Evolutionary conservation across 768 basidiomycete species (phyloP).

Genomic region (Candolleomyces efflorescens): DNA sequence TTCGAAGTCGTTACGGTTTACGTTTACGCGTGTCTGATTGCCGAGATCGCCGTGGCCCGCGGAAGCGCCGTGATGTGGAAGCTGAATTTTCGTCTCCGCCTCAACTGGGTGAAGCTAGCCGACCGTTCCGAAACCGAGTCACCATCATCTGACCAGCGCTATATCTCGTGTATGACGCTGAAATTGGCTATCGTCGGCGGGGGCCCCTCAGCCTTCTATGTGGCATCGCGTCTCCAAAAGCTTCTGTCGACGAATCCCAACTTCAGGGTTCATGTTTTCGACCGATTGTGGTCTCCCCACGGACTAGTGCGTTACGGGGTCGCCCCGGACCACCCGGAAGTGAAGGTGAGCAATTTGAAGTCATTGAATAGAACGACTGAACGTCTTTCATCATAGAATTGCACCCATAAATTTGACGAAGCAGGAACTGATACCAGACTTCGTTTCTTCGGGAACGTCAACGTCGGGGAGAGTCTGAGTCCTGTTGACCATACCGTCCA

Average conservation of each 20-base stretch:
- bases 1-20: no score
- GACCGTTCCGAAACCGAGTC: no score
- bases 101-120: no score
- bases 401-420: constrained; percentile 90
- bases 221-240: constrained; percentile 80
- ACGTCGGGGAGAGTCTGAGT: constrained; percentile 37
- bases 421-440: constrained; percentile 78
- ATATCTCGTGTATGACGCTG: constrained; percentile 25
- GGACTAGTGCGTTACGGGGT: constrained; percentile 95
- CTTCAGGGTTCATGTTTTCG: constrained; percentile 81
- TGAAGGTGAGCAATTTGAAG: constrained; percentile 56
- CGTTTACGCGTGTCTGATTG: no score
- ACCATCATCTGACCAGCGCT: background rate
- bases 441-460: constrained; percentile 89
- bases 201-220: constrained; percentile 96
- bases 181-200: constrained; percentile 92
- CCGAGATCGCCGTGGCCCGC: no score
- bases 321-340: constrained; percentile 97
- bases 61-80: no score
- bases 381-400: constrained; percentile 57
- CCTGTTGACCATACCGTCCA: constrained; percentile 49
- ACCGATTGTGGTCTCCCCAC: constrained; percentile 91
- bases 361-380: background rate
- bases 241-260: constrained; percentile 46
- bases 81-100: no score